These are phyloP conservation scores for Dothistroma septosporum DNA, from an alignment of 2,329 filamentous ascomycete species.

Conservation along the genomic window DNA sequence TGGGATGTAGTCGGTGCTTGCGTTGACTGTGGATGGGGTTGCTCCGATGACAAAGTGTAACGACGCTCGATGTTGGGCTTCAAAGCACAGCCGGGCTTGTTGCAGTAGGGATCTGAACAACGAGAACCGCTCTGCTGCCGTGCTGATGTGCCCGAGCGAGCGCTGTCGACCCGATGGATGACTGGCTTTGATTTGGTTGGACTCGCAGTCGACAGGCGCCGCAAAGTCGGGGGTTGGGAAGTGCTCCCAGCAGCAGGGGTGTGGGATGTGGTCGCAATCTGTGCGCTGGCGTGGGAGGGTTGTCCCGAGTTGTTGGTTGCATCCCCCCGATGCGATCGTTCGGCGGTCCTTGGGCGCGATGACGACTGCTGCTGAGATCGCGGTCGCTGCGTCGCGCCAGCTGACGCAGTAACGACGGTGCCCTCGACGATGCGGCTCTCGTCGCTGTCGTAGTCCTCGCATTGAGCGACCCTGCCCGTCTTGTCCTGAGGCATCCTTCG, in stretches of 20 bases:
- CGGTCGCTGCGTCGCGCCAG: constrained; percentile 46
- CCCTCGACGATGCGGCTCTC: constrained; percentile 42
- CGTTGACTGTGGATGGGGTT: constrained; percentile 5
- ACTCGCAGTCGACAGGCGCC: constrained; percentile 9
- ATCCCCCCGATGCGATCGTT: constrained; percentile 36
- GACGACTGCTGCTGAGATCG: constrained; percentile 27
- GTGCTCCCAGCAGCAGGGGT: constrained; percentile 10
- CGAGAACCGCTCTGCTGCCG: constrained; percentile 31
- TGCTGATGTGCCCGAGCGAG: constrained; percentile 40
- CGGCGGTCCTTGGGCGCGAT: constrained; percentile 30
- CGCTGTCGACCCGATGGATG: constrained; percentile 26
- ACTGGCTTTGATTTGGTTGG: constrained; percentile 21
- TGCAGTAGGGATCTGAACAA: constrained; percentile 48
- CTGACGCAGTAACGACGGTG: constrained; percentile 44
- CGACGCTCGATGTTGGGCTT: constrained; percentile 23
- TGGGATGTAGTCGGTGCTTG: constrained; percentile 13
- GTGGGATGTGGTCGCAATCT: constrained; percentile 7
- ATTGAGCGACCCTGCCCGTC: constrained; percentile 20
- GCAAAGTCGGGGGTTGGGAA: constrained; percentile 7
- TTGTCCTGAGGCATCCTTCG: constrained; percentile 11
- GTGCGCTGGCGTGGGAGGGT: constrained; percentile 43
- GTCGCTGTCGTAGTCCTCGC: constrained; percentile 44
- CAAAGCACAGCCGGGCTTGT: constrained; percentile 33
- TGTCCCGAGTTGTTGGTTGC: constrained; percentile 59
- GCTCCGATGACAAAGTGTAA: constrained; percentile 21